Percentiles rank a stretch among this genome's conserved stretches.
These are phyloP conservation scores for Starmerella tilneyi DNA, from an alignment of 805 yeast species.

Conservation along the genomic window DNA sequence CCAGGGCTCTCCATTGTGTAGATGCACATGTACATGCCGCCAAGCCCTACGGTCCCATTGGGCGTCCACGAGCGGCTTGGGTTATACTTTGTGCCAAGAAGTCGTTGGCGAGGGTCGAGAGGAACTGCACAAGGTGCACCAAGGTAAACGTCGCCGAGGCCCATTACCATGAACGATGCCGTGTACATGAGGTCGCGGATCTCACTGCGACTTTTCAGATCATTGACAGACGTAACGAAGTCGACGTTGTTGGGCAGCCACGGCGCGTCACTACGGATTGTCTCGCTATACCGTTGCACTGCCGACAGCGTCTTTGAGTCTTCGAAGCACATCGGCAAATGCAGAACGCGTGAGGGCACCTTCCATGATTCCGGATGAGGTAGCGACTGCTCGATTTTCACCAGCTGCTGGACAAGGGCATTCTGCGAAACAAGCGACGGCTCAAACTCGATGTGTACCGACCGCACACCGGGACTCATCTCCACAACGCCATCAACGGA, in stretches of 20 bases:
- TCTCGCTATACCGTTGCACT: constrained; percentile 82
- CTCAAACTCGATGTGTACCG: constrained; percentile 80
- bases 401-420: constrained; percentile 49
- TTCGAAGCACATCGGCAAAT: constrained; percentile 93
- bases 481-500: constrained; percentile 73
- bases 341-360: constrained; percentile 70
- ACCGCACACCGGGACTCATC: constrained; percentile 95
- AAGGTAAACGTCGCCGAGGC: constrained; percentile 91
- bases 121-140: constrained; percentile 99
- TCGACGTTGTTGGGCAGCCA: constrained; percentile 98
- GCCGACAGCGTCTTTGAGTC: constrained; percentile 82
- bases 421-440: constrained; percentile 52
- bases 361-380: constrained; percentile 59
- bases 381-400: constrained; percentile 43
- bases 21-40: constrained; percentile 98
- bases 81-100: constrained; percentile 86
- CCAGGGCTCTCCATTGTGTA: constrained; percentile 98
- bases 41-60: constrained; percentile 94
- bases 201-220: constrained; percentile 52
- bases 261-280: constrained; percentile 86
- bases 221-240: constrained; percentile 82
- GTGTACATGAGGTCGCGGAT: constrained; percentile 77
- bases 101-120: constrained; percentile 88
- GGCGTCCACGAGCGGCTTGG: constrained; percentile 96
- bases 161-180: constrained; percentile 85